Base-by-base conservation (phyloP, 2,329 filamentous ascomycete species). In the Microsporum ferrugineum region DNA sequence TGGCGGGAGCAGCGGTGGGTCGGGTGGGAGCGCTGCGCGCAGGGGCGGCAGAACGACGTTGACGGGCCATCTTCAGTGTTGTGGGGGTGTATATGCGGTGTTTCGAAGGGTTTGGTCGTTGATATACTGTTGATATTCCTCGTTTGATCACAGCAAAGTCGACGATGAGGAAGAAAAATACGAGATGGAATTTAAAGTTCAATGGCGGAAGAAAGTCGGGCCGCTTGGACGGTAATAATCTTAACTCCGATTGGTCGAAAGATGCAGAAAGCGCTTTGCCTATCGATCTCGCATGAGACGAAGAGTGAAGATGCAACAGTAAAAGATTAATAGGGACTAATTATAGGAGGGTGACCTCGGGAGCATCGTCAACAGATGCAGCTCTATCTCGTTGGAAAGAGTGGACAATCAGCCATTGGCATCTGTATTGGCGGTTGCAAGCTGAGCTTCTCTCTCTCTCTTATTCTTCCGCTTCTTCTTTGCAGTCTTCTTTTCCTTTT, bases 41-140 rank as follows among this genome's bases (percentile, higher is more conserved):
- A 69, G 76, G 72, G 75, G 71, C 71, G 61, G 74, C 80, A 76
- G 82, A 79, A 76, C 87, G 84, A 74, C 86, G 83, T 81, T 88
- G 85, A 78, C 88, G 88, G 87, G 88, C 78, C 88, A 92, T 92
- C 63, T 75, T 81, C 73, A 57, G 14, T 53, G 29, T 53, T 53
- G 39, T n/a, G 17, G 12, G 5, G 49, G 10, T 12, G 6, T 34
- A 33, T 1, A 33, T 34, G 5, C 2, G 49, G 7, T 2, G 27
- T 2, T 23, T 33, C 49, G 10, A 34, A n/a, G 12, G 49, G 23
- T 1, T 47, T 29, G 6, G 10, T 47, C 8, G 43, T 47, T n/a
- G 23, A 34, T 53, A 53, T 53, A n/a, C 5, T 12, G 49, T 12
- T 31, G 49, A 7, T 2, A 31, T 17, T 31, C 27, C n/a, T 2